Evolutionary conservation across 805 yeast genomes (phyloP), one percentile per base, ranked within the genome.

Genomic region (Priceomyces fermenticarens): DNA sequence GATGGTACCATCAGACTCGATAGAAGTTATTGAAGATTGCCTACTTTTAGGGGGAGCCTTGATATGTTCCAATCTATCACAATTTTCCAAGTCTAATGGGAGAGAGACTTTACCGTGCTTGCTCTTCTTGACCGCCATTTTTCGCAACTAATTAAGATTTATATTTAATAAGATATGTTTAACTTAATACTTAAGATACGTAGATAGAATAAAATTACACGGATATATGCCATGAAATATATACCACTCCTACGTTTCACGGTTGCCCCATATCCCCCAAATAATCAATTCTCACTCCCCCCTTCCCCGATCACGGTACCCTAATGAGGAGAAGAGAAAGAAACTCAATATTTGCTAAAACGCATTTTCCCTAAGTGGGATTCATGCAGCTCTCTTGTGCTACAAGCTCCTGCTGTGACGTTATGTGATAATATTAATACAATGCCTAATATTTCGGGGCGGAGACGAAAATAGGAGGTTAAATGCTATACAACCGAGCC

Each of bases 11-110:
- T 55, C 58, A 6, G 67, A 55, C 42, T 67, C 74, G 27, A 67
- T 55, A 4, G 74, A 65, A 7, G 67, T 63, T 37, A 68, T 64
- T 10, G 73, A 69, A 4, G 66, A 50, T 3, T 69, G 57, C 44
- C 73, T 57, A 12, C 62, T 44, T 43, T 67, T 67, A 17, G 73
- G 73, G 3, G 60, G 55, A 10, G 72, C 65, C 45, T 54, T 57
- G 46, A 70, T 62, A 43, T 62, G 70, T 39, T 57, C 61, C 54
- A 70, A 56, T 40, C 52, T 58, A 42, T 67, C 71, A 47, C 70
- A 63, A 44, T 57, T 62, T 28, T 62, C 67, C 39, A 70, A 55
- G 45, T 68, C 67, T 47, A 70, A 57, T 4, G 62, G 60, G 8
- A 53, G 43, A 23, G 57, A 42, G 26, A 42, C 40, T 36, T 45